Conservation (phyloP, 768 basidiomycete species). For the Serendipita indica region DNA sequence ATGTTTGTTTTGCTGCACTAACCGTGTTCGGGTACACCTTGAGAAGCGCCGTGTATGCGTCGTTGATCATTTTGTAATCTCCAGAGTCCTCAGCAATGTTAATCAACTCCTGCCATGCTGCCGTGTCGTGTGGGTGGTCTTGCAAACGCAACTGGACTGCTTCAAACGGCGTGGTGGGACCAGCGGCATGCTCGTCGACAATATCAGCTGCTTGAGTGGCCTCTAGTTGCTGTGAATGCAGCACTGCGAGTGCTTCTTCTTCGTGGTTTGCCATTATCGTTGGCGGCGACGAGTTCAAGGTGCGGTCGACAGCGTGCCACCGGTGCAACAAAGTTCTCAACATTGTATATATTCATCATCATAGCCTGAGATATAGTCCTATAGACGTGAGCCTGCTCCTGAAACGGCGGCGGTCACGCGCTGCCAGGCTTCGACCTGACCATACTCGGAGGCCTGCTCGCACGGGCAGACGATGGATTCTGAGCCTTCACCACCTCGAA, state of each 20-base stretch:
- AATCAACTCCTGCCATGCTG: conserved; percentile 63
- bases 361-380: too few relatives aligned
- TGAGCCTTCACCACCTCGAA: neutral
- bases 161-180: conserved; percentile 24
- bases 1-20: conserved; percentile 25
- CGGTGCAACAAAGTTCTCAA: neutral
- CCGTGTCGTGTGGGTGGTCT: conserved; percentile 60
- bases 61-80: conserved; percentile 66
- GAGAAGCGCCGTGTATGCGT: conserved; percentile 68
- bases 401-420: too few relatives aligned
- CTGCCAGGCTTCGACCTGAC: too few relatives aligned
- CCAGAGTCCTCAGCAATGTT: conserved; percentile 59
- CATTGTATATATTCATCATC: neutral
- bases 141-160: conserved; percentile 41
- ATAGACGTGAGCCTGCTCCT: too few relatives aligned
- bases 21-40: conserved; percentile 87
- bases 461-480: neutral
- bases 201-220: neutral
- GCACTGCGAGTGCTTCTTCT: neutral
- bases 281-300: conserved; percentile 1
- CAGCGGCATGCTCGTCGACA: neutral
- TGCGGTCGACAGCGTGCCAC: neutral
- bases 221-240: neutral
- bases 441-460: too few relatives aligned
- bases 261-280: neutral